Percentiles rank a stretch among this genome's conserved stretches.
phyloP scores from a whole-genome alignment of 345 rosid genomes.

The Mallotus nudiflorus region DNA sequence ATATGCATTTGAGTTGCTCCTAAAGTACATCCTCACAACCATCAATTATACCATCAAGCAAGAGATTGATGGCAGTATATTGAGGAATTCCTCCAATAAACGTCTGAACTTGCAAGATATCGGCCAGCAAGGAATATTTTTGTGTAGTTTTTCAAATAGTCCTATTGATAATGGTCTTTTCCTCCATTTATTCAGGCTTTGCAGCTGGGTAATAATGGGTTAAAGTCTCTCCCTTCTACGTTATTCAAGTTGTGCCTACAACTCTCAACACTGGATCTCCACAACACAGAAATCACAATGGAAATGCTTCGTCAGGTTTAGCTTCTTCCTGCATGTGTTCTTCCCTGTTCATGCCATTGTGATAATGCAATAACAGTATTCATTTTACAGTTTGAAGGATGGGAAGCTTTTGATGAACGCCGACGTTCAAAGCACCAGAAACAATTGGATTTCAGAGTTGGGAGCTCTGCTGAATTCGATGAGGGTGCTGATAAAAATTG shows the following conservation, averaged over 20 bases:
- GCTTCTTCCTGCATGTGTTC: background rate
- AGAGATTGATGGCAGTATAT: slow-evolving; percentile 2
- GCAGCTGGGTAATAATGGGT: slow-evolving; percentile 66
- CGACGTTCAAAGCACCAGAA: slow-evolving; percentile 82
- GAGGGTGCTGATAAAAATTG: slow-evolving; percentile 94
- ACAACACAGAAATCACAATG: slow-evolving; percentile 80
- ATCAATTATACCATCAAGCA: background rate
- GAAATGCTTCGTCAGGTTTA: slow-evolving; percentile 76
- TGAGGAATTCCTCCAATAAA: background rate
- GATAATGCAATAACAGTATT: background rate
- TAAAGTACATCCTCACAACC: too few species aligned
- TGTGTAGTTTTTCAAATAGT: background rate
- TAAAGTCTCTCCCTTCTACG: slow-evolving; percentile 55
- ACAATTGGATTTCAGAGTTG: slow-evolving; percentile 78
- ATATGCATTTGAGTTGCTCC: background rate
- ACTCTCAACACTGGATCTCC: slow-evolving; percentile 81
- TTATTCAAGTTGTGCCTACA: slow-evolving; percentile 63
- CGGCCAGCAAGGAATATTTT: background rate
- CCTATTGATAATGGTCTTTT: background rate
- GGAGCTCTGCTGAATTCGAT: slow-evolving; percentile 65
- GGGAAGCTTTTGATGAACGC: slow-evolving; percentile 74
- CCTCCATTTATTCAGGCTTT: slow-evolving; percentile 47
- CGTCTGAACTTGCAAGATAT: background rate
- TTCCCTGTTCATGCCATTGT: background rate
- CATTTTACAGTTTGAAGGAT: slow-evolving; percentile 61